Percentiles rank a stretch among this genome's conserved stretches.
Conservation (phyloP, 345 rosid species). For the Kandelia obovata region DNA sequence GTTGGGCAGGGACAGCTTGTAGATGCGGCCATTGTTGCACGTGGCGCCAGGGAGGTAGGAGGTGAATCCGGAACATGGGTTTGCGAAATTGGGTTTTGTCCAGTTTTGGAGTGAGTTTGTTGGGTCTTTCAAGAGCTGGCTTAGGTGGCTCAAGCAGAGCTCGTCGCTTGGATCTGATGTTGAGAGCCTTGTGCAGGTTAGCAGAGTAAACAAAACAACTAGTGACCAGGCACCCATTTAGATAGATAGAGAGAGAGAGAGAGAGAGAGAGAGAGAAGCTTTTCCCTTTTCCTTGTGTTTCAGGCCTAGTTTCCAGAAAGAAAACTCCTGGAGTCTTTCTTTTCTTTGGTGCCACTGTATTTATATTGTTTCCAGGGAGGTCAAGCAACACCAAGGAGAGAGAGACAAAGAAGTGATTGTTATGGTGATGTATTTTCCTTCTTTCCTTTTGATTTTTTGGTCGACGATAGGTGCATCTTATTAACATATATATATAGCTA, state of each 20-base stretch:
- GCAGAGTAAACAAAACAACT: slow-evolving; percentile 30
- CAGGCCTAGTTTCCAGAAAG: neutral
- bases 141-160: slow-evolving; percentile 46
- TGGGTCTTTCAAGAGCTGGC: slow-evolving; percentile 60
- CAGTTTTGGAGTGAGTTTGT: slow-evolving; percentile 69
- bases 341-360: slow-evolving; percentile 11
- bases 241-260: neutral
- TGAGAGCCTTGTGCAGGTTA: slow-evolving; percentile 31
- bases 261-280: no score
- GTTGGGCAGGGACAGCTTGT: slow-evolving; percentile 73
- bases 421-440: neutral
- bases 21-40: slow-evolving; percentile 91
- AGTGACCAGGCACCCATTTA: slow-evolving; percentile 26
- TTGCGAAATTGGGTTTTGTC: slow-evolving; percentile 57
- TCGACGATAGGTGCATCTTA: no score
- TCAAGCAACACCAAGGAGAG: neutral
- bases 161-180: slow-evolving; percentile 67
- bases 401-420: neutral
- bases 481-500: no score
- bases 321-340: neutral
- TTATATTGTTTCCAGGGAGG: slow-evolving; percentile 2
- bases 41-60: slow-evolving; percentile 70
- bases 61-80: slow-evolving; percentile 68
- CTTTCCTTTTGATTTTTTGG: neutral
- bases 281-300: neutral